These are phyloP conservation scores for Monilinia fructigena DNA, from an alignment of 2,329 filamentous ascomycete species.

Conservation along the genomic window DNA sequence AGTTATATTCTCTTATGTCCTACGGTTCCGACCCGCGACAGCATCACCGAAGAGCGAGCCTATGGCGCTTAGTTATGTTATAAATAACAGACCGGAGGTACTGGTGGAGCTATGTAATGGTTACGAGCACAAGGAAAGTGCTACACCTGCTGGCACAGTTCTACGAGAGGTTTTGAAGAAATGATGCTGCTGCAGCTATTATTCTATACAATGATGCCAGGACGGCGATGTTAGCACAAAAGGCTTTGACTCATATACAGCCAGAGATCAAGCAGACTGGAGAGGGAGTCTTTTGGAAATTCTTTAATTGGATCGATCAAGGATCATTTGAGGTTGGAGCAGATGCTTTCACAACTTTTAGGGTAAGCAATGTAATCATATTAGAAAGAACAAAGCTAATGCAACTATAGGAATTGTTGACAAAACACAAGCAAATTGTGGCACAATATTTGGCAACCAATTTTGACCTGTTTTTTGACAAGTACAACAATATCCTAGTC, in stretches of 20 bases:
- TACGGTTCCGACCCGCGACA: slow-evolving; percentile 77
- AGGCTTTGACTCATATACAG: slow-evolving; percentile 73
- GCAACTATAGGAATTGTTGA: slow-evolving; percentile 77
- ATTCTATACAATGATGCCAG: slow-evolving; percentile 89
- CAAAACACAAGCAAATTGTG: slow-evolving; percentile 88
- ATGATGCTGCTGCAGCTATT: slow-evolving; percentile 84
- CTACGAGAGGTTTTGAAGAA: slow-evolving; percentile 86
- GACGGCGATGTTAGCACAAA: slow-evolving; percentile 65
- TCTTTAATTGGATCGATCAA: slow-evolving; percentile 96
- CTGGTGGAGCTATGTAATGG: slow-evolving; percentile 85
- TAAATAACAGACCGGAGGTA: slow-evolving; percentile 81
- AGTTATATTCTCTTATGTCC: slow-evolving; percentile 91
- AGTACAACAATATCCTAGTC: slow-evolving; percentile 83
- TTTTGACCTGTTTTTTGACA: slow-evolving; percentile 88
- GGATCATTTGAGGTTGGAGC: slow-evolving; percentile 95
- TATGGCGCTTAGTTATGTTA: slow-evolving; percentile 82
- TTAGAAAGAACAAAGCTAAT: slow-evolving; percentile 24
- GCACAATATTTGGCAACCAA: slow-evolving; percentile 85
- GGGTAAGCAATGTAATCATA: slow-evolving; percentile 54
- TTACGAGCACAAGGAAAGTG: slow-evolving; percentile 87
- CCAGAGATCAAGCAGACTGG: slow-evolving; percentile 73
- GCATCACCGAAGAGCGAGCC: slow-evolving; percentile 70
- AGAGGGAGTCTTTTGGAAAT: slow-evolving; percentile 89
- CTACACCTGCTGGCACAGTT: slow-evolving; percentile 86
- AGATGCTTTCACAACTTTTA: slow-evolving; percentile 96